Conservation (phyloP, 1,284 basidiomycete genomes). For the Sporisorium sorghi region DNA sequence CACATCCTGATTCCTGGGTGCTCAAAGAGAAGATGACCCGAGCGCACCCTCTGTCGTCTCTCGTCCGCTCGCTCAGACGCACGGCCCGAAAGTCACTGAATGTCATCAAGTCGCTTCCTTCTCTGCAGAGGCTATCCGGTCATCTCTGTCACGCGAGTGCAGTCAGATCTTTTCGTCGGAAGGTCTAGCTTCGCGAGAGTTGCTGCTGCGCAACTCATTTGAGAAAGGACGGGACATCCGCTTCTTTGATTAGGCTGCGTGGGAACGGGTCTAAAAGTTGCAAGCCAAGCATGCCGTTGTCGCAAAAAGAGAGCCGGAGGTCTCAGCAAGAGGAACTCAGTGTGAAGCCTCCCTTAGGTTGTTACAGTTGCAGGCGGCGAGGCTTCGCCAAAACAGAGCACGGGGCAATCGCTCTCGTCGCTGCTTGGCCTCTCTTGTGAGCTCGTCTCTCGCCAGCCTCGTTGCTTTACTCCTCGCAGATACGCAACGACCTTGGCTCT, state of each 20-base stretch:
- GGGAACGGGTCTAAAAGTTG: neutral
- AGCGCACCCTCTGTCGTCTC: too few species aligned
- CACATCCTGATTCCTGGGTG: constrained; percentile 1
- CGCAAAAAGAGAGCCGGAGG: constrained; percentile 1
- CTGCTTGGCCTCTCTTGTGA: neutral
- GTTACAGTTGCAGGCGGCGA: too few species aligned
- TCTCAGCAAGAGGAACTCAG: constrained; percentile 4
- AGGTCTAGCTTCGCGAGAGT: neutral
- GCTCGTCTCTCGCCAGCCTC: too few species aligned
- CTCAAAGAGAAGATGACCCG: neutral
- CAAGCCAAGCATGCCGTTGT: neutral
- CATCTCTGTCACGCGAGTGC: neutral
- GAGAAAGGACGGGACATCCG: neutral
- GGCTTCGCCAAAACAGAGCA: constrained; percentile 12
- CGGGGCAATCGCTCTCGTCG: constrained; percentile 9
- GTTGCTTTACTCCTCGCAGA: too few species aligned
- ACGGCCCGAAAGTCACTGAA: too few species aligned
- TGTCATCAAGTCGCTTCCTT: too few species aligned
- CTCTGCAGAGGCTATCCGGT: neutral
- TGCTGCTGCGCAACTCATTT: neutral
- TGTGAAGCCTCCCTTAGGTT: too few species aligned
- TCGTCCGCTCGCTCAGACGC: neutral
- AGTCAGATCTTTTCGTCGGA: neutral
- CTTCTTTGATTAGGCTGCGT: neutral
- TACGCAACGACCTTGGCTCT: too few species aligned